Percentiles rank a stretch among this genome's conserved stretches.
phyloP scores from a whole-genome alignment of 805 yeast species.

The Candida dajiaensis region DNA sequence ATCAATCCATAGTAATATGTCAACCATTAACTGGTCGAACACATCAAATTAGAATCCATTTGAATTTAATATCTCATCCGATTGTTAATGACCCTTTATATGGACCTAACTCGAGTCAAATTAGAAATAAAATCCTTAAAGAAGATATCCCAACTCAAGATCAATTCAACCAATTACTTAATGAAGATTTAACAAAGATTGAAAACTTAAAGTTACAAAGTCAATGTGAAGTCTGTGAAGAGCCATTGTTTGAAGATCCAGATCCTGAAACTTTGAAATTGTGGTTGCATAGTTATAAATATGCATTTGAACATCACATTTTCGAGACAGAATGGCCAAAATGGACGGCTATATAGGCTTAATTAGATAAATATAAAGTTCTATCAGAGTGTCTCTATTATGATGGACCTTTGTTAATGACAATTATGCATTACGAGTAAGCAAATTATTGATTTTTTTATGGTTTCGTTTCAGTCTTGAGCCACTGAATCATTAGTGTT shows the following conservation, averaged over 20 bases:
- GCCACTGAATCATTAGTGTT: no score
- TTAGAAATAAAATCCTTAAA: slow-evolving; percentile 10
- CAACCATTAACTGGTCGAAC: slow-evolving; percentile 89
- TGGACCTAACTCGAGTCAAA: slow-evolving; percentile 25
- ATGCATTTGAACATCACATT: slow-evolving; percentile 12
- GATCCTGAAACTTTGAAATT: slow-evolving; percentile 11
- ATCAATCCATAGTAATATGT: slow-evolving; percentile 58
- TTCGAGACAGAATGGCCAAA: slow-evolving; percentile 17
- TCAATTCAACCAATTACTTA: slow-evolving; percentile 9
- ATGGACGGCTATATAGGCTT: slow-evolving; percentile 15
- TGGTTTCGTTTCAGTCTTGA: no score
- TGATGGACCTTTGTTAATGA: no score
- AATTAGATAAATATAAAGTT: not conserved
- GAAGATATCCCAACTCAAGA: slow-evolving; percentile 5
- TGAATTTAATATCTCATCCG: slow-evolving; percentile 80
- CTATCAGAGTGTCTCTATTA: no score
- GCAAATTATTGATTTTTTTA: no score
- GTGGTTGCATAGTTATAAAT: slow-evolving; percentile 22
- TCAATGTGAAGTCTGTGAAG: slow-evolving; percentile 17
- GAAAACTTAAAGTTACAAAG: slow-evolving; percentile 30
- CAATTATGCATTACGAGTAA: no score
- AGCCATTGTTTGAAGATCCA: slow-evolving; percentile 12
- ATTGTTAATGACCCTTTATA: slow-evolving; percentile 84
- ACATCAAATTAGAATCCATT: slow-evolving; percentile 91
- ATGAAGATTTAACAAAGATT: slow-evolving; percentile 10